Evolutionary conservation across 768 basidiomycete genomes (phyloP).

Genomic region (Paxillus rubicundulus): DNA sequence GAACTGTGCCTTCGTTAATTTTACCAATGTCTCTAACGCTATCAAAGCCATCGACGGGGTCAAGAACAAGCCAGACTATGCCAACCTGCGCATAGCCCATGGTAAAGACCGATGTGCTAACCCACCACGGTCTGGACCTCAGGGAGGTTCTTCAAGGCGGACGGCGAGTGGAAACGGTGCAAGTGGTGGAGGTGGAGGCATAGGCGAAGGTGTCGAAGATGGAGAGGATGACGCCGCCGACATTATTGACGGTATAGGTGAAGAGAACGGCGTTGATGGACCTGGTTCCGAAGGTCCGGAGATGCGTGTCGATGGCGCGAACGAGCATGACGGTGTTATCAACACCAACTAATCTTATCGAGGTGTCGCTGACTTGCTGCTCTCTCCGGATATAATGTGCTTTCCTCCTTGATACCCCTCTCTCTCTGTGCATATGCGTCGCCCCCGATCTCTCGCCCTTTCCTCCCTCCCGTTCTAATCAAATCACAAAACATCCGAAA

Average conservation of each 20-base stretch:
- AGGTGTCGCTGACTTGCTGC: background rate
- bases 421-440: slow-evolving; percentile 29
- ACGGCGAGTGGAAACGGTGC: slow-evolving; percentile 44
- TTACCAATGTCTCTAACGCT: slow-evolving; percentile 91
- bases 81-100: slow-evolving; percentile 85
- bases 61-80: slow-evolving; percentile 89
- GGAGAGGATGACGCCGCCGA: slow-evolving; percentile 24
- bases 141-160: slow-evolving; percentile 55
- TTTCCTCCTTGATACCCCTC: slow-evolving; percentile 29
- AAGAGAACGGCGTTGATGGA: slow-evolving; percentile 22
- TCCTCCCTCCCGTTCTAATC: slow-evolving; percentile 16
- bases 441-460: slow-evolving; percentile 18
- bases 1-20: slow-evolving; percentile 96
- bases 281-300: slow-evolving; percentile 33
- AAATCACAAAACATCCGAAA: slow-evolving; percentile 33
- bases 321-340: slow-evolving; percentile 25
- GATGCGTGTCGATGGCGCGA: slow-evolving; percentile 42
- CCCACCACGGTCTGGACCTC: slow-evolving; percentile 80
- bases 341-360: slow-evolving; percentile 19
- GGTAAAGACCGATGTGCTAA: slow-evolving; percentile 97
- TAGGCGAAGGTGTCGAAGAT: slow-evolving; percentile 16
- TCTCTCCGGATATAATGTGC: slow-evolving; percentile 30
- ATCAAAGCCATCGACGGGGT: slow-evolving; percentile 98
- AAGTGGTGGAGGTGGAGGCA: slow-evolving; percentile 10
- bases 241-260: slow-evolving; percentile 22